Evolutionary conservation across 495 filamentous ascomycete species (phyloP).

Genomic region (Trichoderma parareesei): DNA sequence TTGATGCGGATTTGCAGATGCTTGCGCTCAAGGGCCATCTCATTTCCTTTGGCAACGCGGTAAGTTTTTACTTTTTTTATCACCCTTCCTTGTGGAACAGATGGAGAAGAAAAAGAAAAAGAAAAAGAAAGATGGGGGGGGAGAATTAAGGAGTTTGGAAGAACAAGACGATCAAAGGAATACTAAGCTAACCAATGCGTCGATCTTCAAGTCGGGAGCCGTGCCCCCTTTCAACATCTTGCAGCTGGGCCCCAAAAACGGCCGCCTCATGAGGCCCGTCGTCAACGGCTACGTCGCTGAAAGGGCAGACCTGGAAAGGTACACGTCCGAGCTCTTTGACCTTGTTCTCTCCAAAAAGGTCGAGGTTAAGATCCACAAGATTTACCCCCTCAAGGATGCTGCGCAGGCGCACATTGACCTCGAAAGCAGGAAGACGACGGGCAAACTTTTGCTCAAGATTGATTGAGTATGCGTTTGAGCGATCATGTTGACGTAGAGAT

Average conservation of each 20-base stretch:
- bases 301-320: constrained; percentile 66
- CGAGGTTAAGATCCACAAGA: constrained; percentile 67
- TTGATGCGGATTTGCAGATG: constrained; percentile 72
- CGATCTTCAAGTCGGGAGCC: constrained; percentile 45
- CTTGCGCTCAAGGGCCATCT: constrained; percentile 77
- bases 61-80: constrained; percentile 26
- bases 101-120: background rate
- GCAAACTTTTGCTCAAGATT: constrained; percentile 59
- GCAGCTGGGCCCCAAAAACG: constrained; percentile 67
- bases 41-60: constrained; percentile 82
- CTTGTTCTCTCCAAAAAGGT: constrained; percentile 61
- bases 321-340: constrained; percentile 64
- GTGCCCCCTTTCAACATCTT: constrained; percentile 67
- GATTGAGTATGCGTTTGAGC: constrained; percentile 9
- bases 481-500: too few relatives aligned
- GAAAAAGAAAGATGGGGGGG: background rate
- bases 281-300: constrained; percentile 69
- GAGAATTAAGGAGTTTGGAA: background rate
- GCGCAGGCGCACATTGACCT: constrained; percentile 71
- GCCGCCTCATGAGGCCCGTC: constrained; percentile 66
- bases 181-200: background rate
- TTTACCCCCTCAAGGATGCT: constrained; percentile 74
- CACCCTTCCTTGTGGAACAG: too few relatives aligned
- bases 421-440: constrained; percentile 73
- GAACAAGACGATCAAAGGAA: background rate